phyloP scores from a whole-genome alignment of 495 filamentous ascomycete species.

The Chlorociboria aeruginascens region DNA sequence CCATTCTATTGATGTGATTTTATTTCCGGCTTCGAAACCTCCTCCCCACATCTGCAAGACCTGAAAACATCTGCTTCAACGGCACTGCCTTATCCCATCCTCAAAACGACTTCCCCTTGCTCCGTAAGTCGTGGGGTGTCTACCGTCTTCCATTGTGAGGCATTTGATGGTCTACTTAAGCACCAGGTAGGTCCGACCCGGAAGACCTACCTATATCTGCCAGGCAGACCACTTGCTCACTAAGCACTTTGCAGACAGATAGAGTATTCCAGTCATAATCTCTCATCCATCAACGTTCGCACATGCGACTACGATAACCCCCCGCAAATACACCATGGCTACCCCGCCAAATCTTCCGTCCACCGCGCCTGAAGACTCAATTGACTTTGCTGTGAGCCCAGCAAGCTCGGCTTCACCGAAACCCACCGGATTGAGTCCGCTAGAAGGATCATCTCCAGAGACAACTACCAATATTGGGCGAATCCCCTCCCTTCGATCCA shows the following conservation, averaged over 20 bases:
- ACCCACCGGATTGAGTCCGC: too few relatives aligned
- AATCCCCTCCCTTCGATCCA: constrained; percentile 41
- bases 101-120: neutral
- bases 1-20: neutral
- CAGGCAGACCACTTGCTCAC: constrained; percentile 4
- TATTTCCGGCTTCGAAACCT: neutral
- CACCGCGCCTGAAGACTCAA: constrained; percentile 10
- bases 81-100: neutral
- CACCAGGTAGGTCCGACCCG: constrained; percentile 1
- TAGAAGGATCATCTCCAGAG: too few relatives aligned
- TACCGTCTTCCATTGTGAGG: constrained; percentile 5
- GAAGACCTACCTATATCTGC: neutral
- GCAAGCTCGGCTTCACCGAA: neutral
- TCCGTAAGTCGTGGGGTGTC: neutral
- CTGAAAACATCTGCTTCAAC: neutral
- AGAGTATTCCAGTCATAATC: neutral
- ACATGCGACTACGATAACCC: neutral
- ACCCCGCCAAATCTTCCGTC: constrained; percentile 8
- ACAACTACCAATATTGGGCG: constrained; percentile 18
- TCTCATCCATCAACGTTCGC: constrained; percentile 1
- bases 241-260: neutral
- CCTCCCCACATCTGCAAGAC: neutral
- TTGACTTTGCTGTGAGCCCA: constrained; percentile 8
- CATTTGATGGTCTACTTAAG: neutral
- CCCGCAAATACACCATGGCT: constrained; percentile 14